phyloP scores from a whole-genome alignment of 1,284 basidiomycete species.

The Leccinum brunneo-olivaceum region DNA sequence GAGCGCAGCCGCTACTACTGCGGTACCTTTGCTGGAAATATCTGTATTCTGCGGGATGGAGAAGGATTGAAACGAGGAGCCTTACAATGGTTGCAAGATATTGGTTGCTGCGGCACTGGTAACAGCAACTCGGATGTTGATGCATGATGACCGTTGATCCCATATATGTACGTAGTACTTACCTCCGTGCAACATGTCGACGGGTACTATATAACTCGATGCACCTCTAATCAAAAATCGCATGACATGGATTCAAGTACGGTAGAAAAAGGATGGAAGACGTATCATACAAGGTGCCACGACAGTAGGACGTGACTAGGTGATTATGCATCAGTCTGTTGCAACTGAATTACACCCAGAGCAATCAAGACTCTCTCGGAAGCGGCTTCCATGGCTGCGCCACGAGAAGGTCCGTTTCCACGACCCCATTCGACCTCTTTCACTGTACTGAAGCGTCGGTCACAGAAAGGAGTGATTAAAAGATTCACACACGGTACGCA shows the following conservation, averaged over 20 bases:
- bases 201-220: no score
- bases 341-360: slow-evolving; percentile 2
- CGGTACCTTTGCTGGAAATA: slow-evolving; percentile 2
- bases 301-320: background rate
- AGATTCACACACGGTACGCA: slow-evolving; percentile 19
- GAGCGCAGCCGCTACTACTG: slow-evolving; percentile 9
- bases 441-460: slow-evolving; percentile 15
- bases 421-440: slow-evolving; percentile 25
- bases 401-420: slow-evolving; percentile 17
- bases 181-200: slow-evolving; percentile 12
- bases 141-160: no score
- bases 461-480: background rate
- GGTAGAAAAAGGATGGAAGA: background rate
- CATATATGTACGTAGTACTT: slow-evolving; percentile 9
- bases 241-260: background rate
- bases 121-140: no score
- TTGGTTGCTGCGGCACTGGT: no score
- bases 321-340: background rate
- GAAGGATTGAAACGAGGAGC: no score
- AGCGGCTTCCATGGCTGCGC: slow-evolving; percentile 23
- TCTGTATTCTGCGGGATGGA: background rate
- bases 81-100: no score
- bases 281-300: background rate
- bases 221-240: background rate
- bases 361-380: slow-evolving; percentile 18